Percentiles rank a stretch among this genome's conserved stretches.
phyloP scores from a whole-genome alignment of 2,329 filamentous ascomycete species.

The Ophiostoma australiae region DNA sequence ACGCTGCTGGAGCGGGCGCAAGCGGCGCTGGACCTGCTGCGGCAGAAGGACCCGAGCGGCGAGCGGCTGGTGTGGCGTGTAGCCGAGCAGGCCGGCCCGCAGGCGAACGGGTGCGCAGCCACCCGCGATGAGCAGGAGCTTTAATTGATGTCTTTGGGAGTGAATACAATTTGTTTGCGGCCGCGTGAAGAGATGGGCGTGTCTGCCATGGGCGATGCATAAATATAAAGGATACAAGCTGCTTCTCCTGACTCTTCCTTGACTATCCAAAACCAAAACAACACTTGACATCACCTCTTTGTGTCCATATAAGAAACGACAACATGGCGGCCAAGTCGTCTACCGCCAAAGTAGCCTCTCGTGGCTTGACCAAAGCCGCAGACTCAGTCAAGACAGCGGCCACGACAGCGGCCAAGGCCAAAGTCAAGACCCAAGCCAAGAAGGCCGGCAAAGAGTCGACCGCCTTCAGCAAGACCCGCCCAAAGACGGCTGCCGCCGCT shows the following conservation, averaged over 20 bases:
- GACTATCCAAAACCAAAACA: no score
- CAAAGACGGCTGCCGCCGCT: not conserved
- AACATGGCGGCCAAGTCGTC: constrained; percentile 27
- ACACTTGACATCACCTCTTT: no score
- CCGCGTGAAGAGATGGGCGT: no score
- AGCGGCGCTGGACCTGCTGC: not conserved
- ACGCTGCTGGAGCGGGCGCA: not conserved
- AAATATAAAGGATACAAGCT: no score
- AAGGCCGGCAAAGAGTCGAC: not conserved
- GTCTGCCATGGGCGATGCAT: no score
- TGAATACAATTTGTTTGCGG: not conserved
- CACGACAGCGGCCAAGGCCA: not conserved
- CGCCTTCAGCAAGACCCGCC: not conserved
- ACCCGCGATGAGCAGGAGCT: no score
- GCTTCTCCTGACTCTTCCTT: no score
- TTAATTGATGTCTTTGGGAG: not conserved
- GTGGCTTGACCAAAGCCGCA: no score
- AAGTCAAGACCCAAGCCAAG: not conserved
- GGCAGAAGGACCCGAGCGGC: not conserved
- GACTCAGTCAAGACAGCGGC: no score
- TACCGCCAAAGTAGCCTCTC: no score
- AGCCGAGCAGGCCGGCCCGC: no score
- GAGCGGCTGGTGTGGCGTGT: not conserved
- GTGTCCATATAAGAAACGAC: constrained; percentile 26
- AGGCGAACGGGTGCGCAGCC: no score